Conservation (phyloP, 768 basidiomycete genomes). For the Pleurotus ostreatus region DNA sequence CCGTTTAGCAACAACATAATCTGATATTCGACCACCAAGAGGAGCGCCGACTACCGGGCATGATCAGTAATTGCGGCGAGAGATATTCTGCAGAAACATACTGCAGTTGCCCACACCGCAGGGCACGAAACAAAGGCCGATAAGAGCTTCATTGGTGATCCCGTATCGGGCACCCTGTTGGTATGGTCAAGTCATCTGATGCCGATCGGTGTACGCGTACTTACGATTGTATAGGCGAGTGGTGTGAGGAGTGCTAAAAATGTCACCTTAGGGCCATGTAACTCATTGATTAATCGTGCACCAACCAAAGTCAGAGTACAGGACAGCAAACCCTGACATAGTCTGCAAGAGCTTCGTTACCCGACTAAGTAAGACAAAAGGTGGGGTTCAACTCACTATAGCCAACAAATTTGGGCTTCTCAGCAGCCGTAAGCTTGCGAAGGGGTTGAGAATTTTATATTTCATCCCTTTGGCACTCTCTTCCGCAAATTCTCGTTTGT, state of each 20-base stretch:
- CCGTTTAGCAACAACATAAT: constrained; percentile 44
- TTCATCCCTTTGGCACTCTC: constrained; percentile 13
- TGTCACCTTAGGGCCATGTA: constrained; percentile 17
- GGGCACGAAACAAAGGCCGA: constrained; percentile 60
- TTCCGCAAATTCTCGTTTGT: constrained; percentile 28
- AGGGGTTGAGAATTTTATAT: constrained; percentile 55
- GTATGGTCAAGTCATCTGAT: background rate
- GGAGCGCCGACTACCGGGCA: constrained; percentile 52
- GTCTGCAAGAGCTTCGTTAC: constrained; percentile 16
- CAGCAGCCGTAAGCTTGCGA: constrained; percentile 45
- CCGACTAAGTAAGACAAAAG: background rate
- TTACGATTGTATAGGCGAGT: constrained; percentile 62
- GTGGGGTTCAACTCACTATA: constrained; percentile 35
- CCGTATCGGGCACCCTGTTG: constrained; percentile 51
- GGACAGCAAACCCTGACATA: constrained; percentile 23
- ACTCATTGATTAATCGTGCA: background rate
- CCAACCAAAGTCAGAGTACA: constrained; percentile 40
- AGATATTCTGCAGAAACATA: constrained; percentile 22
- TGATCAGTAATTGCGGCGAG: background rate
- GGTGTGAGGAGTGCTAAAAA: constrained; percentile 51
- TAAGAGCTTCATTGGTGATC: constrained; percentile 51
- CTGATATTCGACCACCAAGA: constrained; percentile 56
- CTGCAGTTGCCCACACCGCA: constrained; percentile 57
- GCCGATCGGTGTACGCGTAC: constrained; percentile 13
- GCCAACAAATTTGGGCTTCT: constrained; percentile 56